A percentile compares a stretch with the other conserved stretches of the same genome.
These are phyloP conservation scores for Perilla frutescens DNA, from an alignment of 257 asterid genomes.

Conservation along the genomic window DNA sequence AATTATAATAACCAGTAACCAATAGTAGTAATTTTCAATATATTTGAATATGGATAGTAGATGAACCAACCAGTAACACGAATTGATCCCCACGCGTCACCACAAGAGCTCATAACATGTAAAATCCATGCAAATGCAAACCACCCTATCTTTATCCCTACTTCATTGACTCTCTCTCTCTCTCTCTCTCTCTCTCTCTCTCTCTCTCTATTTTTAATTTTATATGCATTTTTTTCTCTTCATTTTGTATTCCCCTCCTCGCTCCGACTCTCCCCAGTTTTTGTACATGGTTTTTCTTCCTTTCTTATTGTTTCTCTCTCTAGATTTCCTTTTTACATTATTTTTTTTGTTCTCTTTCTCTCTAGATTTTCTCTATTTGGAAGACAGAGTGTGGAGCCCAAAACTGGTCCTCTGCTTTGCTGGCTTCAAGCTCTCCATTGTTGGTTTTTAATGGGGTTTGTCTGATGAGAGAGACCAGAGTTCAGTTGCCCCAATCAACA, in stretches of 20 bases:
- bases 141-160: constrained; percentile 32
- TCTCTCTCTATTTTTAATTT: background rate
- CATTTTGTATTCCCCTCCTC: constrained; percentile 1
- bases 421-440: constrained; percentile 79
- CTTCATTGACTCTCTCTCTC: constrained; percentile 36
- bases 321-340: constrained; percentile 36
- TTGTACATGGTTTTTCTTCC: background rate
- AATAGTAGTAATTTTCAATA: background rate
- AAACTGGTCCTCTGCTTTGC: constrained; percentile 72
- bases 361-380: constrained; percentile 45
- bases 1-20: too few species aligned
- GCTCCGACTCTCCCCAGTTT: background rate
- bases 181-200: constrained; percentile 6
- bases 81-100: constrained; percentile 41
- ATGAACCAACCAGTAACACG: background rate
- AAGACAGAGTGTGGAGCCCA: constrained; percentile 65
- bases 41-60: background rate
- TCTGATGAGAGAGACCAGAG: constrained; percentile 67
- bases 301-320: constrained; percentile 37
- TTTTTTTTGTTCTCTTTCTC: constrained; percentile 21
- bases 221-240: constrained; percentile 22
- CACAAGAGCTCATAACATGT: constrained; percentile 33
- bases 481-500: constrained; percentile 60
- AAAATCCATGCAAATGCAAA: constrained; percentile 37
- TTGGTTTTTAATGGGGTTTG: constrained; percentile 87